Conservation (phyloP, 768 basidiomycete genomes). For the Trametes elegans region DNA sequence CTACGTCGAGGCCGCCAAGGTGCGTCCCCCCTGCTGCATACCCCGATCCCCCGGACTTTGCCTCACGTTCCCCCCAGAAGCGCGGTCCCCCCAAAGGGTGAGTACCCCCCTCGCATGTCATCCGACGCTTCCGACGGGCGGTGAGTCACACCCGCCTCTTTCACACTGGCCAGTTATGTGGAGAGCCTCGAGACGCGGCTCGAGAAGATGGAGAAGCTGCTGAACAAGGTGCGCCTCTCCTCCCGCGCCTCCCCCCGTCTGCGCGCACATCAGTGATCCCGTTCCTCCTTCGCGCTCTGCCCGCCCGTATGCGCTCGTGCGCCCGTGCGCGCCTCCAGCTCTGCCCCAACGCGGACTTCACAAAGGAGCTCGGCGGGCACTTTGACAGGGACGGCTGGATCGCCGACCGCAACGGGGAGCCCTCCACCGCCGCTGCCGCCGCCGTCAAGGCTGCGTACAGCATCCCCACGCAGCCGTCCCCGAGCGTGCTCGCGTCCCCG, state of each 20-base stretch:
- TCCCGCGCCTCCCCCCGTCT: not conserved
- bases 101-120: conserved; percentile 14
- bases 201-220: conserved; percentile 40
- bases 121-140: too few relatives aligned
- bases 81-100: conserved; percentile 66
- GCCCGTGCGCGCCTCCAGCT: conserved; percentile 44
- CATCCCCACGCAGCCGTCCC: conserved; percentile 22
- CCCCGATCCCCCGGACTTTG: not conserved
- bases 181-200: conserved; percentile 43
- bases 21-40: conserved; percentile 27
- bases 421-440: conserved; percentile 15
- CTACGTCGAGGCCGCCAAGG: conserved; percentile 69
- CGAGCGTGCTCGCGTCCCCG: conserved; percentile 14
- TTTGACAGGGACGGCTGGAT: conserved; percentile 41
- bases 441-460: conserved; percentile 3
- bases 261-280: not conserved
- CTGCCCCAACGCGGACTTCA: conserved; percentile 61
- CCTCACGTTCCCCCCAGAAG: conserved; percentile 30
- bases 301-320: not conserved
- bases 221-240: conserved; percentile 32
- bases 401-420: conserved; percentile 17
- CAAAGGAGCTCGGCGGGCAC: conserved; percentile 51
- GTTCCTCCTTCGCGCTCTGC: not conserved
- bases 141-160: not conserved
- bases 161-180: conserved; percentile 32